These are phyloP conservation scores for Pilaira anomala DNA, from an alignment of 192 early-diverging fungal genomes.

Conservation along the genomic window DNA sequence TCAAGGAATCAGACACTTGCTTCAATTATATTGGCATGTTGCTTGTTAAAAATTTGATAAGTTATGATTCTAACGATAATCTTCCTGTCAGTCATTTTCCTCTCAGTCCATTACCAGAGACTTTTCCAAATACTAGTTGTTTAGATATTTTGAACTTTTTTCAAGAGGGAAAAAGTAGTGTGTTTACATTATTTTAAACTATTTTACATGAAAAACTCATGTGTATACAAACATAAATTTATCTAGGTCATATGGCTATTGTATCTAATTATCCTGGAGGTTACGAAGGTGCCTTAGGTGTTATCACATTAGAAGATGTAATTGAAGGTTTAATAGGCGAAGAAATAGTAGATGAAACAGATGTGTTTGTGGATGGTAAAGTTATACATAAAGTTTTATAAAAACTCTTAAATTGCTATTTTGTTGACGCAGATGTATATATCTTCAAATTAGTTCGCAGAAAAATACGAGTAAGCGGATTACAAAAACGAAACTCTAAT, in stretches of 20 bases:
- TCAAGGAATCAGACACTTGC: slow-evolving; percentile 57
- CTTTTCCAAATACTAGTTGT: slow-evolving; percentile 55
- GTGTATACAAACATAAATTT: background rate
- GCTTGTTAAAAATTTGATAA: slow-evolving; percentile 71
- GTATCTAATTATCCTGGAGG: slow-evolving; percentile 51
- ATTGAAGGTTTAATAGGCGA: slow-evolving; percentile 84
- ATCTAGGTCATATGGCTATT: slow-evolving; percentile 66
- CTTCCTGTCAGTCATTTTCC: slow-evolving; percentile 60
- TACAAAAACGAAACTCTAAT: too few relatives aligned
- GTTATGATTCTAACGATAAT: slow-evolving; percentile 69
- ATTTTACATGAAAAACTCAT: background rate
- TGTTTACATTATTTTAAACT: slow-evolving; percentile 1
- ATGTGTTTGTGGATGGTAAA: slow-evolving; percentile 29
- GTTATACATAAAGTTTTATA: background rate
- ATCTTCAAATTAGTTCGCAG: too few relatives aligned
- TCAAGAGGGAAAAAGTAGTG: slow-evolving; percentile 69
- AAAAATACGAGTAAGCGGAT: too few relatives aligned
- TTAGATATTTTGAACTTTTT: slow-evolving; percentile 81
- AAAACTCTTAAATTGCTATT: background rate
- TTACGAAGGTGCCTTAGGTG: slow-evolving; percentile 58
- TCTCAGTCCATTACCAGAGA: slow-evolving; percentile 50
- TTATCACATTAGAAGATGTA: slow-evolving; percentile 79
- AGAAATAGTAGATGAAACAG: slow-evolving; percentile 30
- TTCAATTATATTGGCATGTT: slow-evolving; percentile 74
- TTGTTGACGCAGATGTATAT: too few relatives aligned